phyloP scores from a whole-genome alignment of 2,329 filamentous ascomycete species.

The Talaromyces rugulosus region DNA sequence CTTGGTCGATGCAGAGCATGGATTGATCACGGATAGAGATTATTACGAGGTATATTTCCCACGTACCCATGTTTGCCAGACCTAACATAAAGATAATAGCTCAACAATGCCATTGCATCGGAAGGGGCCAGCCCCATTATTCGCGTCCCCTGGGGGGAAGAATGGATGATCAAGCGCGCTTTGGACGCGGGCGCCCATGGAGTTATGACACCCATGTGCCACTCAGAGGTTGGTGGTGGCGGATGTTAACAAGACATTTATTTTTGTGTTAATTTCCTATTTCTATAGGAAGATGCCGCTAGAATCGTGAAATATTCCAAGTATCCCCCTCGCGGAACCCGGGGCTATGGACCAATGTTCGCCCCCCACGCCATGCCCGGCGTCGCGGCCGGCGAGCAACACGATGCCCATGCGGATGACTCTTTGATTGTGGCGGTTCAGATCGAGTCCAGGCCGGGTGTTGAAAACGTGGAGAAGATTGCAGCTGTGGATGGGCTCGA shows the following conservation, averaged over 20 bases:
- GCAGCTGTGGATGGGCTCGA: constrained; percentile 39
- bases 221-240: constrained; percentile 22
- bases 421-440: constrained; percentile 48
- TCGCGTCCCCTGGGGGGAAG: constrained; percentile 37
- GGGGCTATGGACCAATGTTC: constrained; percentile 56
- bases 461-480: constrained; percentile 42
- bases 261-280: constrained; percentile 38
- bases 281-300: constrained; percentile 45
- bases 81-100: constrained; percentile 33
- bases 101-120: constrained; percentile 45
- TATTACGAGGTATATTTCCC: constrained; percentile 8
- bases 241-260: constrained; percentile 19
- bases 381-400: constrained; percentile 43
- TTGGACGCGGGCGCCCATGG: constrained; percentile 59
- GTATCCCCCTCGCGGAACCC: constrained; percentile 52
- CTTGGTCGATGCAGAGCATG: constrained; percentile 11
- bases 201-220: constrained; percentile 41
- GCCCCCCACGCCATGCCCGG: constrained; percentile 39
- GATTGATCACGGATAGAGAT: constrained; percentile 12
- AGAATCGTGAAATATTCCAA: constrained; percentile 51
- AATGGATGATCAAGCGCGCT: constrained; percentile 44
- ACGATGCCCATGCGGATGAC: constrained; percentile 52
- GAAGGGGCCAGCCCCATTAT: constrained; percentile 43
- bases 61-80: neutral
- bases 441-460: constrained; percentile 39